These are phyloP conservation scores for Saturnispora diversa DNA, from an alignment of 805 yeast genomes.

Conservation along the genomic window DNA sequence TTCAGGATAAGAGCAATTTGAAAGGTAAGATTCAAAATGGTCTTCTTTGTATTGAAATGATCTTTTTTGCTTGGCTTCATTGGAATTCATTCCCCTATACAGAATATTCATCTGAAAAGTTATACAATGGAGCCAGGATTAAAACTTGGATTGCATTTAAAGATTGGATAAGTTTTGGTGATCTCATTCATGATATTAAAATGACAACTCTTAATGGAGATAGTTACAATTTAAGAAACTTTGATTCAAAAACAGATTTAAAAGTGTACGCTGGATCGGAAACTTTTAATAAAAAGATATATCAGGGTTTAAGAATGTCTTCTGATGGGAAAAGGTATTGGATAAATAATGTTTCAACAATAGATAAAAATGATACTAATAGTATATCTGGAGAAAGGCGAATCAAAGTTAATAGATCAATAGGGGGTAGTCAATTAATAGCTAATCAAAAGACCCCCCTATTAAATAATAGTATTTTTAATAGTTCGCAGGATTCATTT, in stretches of 20 bases:
- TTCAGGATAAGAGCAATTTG: constrained; percentile 17
- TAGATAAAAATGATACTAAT: neutral
- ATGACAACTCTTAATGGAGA: constrained; percentile 59
- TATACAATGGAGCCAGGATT: constrained; percentile 67
- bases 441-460: constrained; percentile 1
- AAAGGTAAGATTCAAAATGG: constrained; percentile 66
- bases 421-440: too few species aligned
- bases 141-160: constrained; percentile 53
- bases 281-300: constrained; percentile 57
- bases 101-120: constrained; percentile 52
- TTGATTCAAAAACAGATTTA: constrained; percentile 58
- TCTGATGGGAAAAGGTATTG: constrained; percentile 81
- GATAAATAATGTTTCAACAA: constrained; percentile 34
- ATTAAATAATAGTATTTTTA: neutral
- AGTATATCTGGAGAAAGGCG: too few species aligned
- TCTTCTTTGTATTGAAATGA: constrained; percentile 71
- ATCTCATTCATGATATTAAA: constrained; percentile 69
- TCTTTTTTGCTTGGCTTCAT: constrained; percentile 84
- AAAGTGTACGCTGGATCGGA: constrained; percentile 21
- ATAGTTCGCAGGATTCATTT: neutral
- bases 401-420: too few species aligned
- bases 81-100: constrained; percentile 74
- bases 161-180: constrained; percentile 74
- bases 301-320: constrained; percentile 76
- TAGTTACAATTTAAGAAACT: constrained; percentile 69